A percentile compares a stretch with the other conserved stretches of the same genome.
Conservation (phyloP, 768 basidiomycete species). For the Boletus sp. region DNA sequence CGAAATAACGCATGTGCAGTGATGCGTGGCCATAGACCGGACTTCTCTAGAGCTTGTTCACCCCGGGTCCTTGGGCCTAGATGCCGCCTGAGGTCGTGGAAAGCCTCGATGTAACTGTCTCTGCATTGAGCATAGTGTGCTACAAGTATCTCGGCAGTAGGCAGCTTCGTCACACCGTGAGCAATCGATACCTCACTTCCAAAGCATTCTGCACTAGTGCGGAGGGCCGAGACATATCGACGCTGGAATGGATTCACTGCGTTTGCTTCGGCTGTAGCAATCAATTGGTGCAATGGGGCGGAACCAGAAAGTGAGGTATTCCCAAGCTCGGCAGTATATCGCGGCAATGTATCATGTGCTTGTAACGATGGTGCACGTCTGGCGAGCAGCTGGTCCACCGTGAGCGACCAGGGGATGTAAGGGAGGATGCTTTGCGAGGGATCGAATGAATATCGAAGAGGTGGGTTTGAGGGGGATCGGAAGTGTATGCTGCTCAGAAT, state of each 20-base stretch:
- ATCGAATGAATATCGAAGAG: neutral
- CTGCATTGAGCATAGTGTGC: slow-evolving; percentile 10
- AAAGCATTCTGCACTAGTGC: slow-evolving; percentile 13
- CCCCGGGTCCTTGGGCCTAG: slow-evolving; percentile 11
- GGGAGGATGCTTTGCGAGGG: neutral
- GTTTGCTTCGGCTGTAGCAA: neutral
- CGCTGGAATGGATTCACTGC: slow-evolving; percentile 5
- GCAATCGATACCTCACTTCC: neutral
- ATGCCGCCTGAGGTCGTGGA: slow-evolving; percentile 1
- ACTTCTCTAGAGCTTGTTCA: slow-evolving; percentile 14
- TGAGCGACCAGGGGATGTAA: neutral
- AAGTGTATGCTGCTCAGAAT: neutral
- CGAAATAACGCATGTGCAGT: slow-evolving; percentile 32
- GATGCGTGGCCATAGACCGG: slow-evolving; percentile 40
- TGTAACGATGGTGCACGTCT: neutral
- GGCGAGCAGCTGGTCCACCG: neutral
- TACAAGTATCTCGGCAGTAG: neutral
- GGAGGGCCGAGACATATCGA: slow-evolving; percentile 15
- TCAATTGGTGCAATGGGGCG: neutral
- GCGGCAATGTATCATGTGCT: neutral
- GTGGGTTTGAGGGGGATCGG: neutral
- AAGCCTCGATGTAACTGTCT: neutral
- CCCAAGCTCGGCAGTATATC: neutral
- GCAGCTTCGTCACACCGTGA: neutral
- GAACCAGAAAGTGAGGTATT: neutral